Evolutionary conservation across 2,329 filamentous ascomycete genomes (phyloP).

Genomic region (Aspergillus sp.): DNA sequence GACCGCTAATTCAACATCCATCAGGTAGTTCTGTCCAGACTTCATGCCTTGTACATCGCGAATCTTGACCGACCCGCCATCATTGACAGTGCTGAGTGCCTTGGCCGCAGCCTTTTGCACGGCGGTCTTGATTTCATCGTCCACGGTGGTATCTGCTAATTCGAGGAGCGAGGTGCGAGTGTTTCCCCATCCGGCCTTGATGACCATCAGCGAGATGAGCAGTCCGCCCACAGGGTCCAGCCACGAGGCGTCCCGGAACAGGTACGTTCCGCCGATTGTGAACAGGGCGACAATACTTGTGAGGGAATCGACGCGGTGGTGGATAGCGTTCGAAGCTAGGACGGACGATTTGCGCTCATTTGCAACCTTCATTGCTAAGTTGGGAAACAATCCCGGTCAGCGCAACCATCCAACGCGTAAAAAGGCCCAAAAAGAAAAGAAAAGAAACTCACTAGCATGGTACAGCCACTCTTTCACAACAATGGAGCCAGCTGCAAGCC

Average conservation of each 20-base stretch:
- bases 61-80: constrained; percentile 64
- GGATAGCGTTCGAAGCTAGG: constrained; percentile 90
- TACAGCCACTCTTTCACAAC: constrained; percentile 96
- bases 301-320: constrained; percentile 93
- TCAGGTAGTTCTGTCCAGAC: constrained; percentile 91
- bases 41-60: constrained; percentile 85
- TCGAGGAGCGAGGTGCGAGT: constrained; percentile 79
- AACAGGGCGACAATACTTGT: constrained; percentile 90
- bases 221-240: constrained; percentile 91
- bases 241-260: constrained; percentile 83
- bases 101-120: constrained; percentile 66
- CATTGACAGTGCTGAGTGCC: constrained; percentile 56
- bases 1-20: constrained; percentile 84
- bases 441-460: constrained; percentile 76
- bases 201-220: constrained; percentile 88
- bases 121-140: constrained; percentile 74
- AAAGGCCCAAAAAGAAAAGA: neutral
- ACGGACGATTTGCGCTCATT: constrained; percentile 93
- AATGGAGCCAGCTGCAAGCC: constrained; percentile 88
- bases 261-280: constrained; percentile 85
- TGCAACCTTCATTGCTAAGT: constrained; percentile 89
- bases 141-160: constrained; percentile 85
- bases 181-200: constrained; percentile 85
- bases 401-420: no score
- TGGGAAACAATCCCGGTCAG: neutral